A percentile compares a stretch with the other conserved stretches of the same genome.
Evolutionary conservation across 164 flowering plant species (phyloP).

Genomic region (Echeveria elegans): DNA sequence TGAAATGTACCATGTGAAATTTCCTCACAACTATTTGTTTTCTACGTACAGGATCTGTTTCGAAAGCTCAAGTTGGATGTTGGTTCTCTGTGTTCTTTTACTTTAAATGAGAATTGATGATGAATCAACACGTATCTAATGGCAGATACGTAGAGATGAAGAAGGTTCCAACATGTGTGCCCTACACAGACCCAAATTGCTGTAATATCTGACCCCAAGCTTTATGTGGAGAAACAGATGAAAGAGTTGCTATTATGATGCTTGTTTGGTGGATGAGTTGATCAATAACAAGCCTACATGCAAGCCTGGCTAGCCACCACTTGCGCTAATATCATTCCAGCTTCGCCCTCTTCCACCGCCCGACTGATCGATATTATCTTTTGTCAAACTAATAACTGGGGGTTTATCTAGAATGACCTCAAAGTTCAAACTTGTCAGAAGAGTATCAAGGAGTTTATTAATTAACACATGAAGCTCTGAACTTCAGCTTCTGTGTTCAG

Average conservation of each 20-base stretch:
- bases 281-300: slow-evolving; percentile 4
- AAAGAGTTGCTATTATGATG: background rate
- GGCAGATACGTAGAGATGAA: slow-evolving; percentile 1
- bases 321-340: background rate
- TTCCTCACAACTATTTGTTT: background rate
- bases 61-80: background rate
- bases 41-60: background rate
- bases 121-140: background rate
- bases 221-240: background rate
- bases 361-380: background rate
- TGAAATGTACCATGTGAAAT: slow-evolving; percentile 3
- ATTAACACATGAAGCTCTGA: background rate
- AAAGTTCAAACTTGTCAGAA: background rate
- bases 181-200: background rate
- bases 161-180: background rate
- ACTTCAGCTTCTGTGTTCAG: background rate
- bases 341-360: background rate
- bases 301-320: slow-evolving; percentile 5
- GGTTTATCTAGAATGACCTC: background rate
- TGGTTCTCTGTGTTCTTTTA: background rate
- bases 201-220: slow-evolving; percentile 1
- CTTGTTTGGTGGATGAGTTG: slow-evolving; percentile 2
- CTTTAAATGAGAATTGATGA: background rate
- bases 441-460: background rate
- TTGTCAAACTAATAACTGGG: slow-evolving; percentile 3